Conservation (phyloP, 345 rosid species). For the Microcos paniculata region DNA sequence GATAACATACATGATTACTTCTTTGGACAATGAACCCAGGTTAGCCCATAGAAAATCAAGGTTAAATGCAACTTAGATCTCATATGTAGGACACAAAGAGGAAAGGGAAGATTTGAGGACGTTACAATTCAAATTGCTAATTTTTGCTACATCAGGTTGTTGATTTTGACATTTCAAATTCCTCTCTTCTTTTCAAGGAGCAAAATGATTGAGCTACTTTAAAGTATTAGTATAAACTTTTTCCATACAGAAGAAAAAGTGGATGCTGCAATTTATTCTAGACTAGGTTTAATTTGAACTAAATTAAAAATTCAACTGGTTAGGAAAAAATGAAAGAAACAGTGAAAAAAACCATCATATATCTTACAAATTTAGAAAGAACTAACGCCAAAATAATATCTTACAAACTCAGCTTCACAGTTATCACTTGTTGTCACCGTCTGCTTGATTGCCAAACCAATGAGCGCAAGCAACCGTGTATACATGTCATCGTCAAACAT, state of each 20-base stretch:
- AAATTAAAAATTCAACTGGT: neutral
- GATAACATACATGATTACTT: neutral
- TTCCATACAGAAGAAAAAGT: too few species aligned
- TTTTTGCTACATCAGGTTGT: neutral
- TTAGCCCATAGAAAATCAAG: conserved; percentile 1
- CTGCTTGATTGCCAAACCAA: conserved; percentile 69
- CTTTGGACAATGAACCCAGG: neutral
- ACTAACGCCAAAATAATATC: conserved; percentile 25
- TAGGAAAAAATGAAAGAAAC: conserved; percentile 3
- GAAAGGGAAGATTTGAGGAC: neutral
- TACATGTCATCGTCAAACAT: conserved; percentile 88
- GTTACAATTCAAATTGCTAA: neutral
- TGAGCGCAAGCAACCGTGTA: conserved; percentile 66
- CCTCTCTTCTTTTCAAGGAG: too few species aligned
- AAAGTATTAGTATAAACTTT: too few species aligned
- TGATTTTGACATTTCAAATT: neutral
- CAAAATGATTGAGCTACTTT: too few species aligned
- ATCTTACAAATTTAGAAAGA: neutral
- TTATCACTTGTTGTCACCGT: conserved; percentile 48
- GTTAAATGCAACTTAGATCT: neutral
- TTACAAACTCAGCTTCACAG: conserved; percentile 75
- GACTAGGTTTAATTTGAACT: neutral
- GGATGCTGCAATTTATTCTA: too few species aligned
- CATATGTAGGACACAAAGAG: neutral
- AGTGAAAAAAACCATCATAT: neutral